Evolutionary conservation across 129 eudicot genomes (phyloP), one percentile per base, ranked within the genome.

Genomic region (Solidago caesia): DNA sequence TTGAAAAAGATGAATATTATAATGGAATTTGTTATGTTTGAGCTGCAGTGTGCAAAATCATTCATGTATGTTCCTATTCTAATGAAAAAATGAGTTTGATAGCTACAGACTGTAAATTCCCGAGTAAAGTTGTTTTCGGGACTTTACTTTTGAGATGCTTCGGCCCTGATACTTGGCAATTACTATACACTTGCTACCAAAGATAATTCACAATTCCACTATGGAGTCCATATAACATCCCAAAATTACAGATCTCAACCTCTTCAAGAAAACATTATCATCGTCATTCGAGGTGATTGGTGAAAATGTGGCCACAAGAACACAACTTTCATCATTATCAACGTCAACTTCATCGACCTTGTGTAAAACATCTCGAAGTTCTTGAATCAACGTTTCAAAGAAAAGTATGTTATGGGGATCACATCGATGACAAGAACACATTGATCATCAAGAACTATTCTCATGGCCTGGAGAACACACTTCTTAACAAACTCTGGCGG

Each of bases 351-450:
- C 94, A 63, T 84, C 78, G 12, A 95, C 78, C 59, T 85, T 91
- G 47, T 77, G 84, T 51, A 91, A 95, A 51, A 84, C 79, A 48
- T 71, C 84, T n/a, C 62, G 58, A 75, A 91, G 71, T 75, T 84
- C 78, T 42, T 52, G 67, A 8, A 82, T 56, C 84, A 95, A 48
- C 26, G 63, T 68, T 80, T 72, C 78, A 68, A 87, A 89, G 29
- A 85, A 76, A 44, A 62, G 44, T 57, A 56, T 60, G 41, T 72
- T 72, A 6, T 79, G 60, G 94, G 86, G 25, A 95, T 85, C 73
- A 84, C 91, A 75, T 94, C 90, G 2, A 91, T 76, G 47, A 94
- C 70, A 67, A 94, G 63, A n/a, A 82, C 78, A 2, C 98, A 97
- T 69, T 79, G 78, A 43, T 75, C 83, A 39, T 52, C 49, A 67